Base-by-base conservation (phyloP, 2,329 filamentous ascomycete genomes). In the Pyrenophora graminea region DNA sequence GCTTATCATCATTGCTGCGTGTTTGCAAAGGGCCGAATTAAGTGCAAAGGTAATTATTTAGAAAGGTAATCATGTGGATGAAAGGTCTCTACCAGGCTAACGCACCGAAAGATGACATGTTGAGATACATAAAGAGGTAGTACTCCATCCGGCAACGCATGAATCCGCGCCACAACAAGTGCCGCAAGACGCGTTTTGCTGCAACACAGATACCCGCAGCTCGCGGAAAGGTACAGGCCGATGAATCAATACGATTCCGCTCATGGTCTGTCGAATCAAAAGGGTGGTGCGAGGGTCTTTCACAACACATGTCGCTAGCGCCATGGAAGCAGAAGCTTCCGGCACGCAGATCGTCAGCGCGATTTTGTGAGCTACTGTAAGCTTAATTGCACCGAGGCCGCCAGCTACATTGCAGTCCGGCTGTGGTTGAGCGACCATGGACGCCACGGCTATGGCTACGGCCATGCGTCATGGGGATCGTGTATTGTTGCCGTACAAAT, bases 401-500 rank as follows among this genome's bases (percentile, higher is more conserved):
- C 46, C 15, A 61, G 37, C 40, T 67, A 41, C 58, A 18, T 15
- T 31, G 25, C 32, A 36, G 40, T 7, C 42, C 36, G 45, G 37
- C 34, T 53, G 44, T 25, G 48, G 43, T 48, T 50, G 53, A 38
- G 45, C 17, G 36, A 19, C 21, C 23, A 30, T 37, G 30, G 39
- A 32, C 44, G 45, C 47, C 41, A 27, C 34, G 27, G 9, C 10
- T 12, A 30, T 9, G 27, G 27, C 10, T 12, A 30, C 25, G 25
- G 25, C 25, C 9, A 30, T 30, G 49, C 39, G 40, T 27, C 43
- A 18, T 42, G 40, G 21, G 37, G 34, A 12, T 30, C 66, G 67
- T 61, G 45, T 68, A 66, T 55, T 63, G 62, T 70, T 68, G 64
- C 67, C 64, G 37, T 52, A 25, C 44, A 48, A 30, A 18, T 18